phyloP scores from a whole-genome alignment of 2,329 filamentous ascomycete species.

The Nannizziopsis arthrosporioides region DNA sequence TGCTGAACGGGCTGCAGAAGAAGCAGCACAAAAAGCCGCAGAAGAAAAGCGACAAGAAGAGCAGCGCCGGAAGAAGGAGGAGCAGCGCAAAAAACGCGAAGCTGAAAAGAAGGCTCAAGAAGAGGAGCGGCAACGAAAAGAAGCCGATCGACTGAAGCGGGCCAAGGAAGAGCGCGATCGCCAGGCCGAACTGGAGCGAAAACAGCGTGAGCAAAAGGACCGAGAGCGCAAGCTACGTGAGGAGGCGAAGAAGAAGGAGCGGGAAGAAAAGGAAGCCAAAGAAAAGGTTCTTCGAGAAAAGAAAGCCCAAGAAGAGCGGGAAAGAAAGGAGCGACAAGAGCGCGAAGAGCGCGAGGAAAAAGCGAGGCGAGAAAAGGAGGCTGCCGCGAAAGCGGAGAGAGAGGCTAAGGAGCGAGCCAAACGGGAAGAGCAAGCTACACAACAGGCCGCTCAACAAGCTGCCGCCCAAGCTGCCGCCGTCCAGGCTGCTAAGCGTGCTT shows the following conservation, averaged over 20 bases:
- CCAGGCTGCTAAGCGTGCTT: conserved; percentile 42
- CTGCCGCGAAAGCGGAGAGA: conserved; percentile 34
- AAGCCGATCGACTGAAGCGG: conserved; percentile 69
- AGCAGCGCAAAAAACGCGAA: conserved; percentile 83
- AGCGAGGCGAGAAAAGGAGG: conserved; percentile 46
- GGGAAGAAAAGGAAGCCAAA: conserved; percentile 46
- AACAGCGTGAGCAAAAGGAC: conserved; percentile 66
- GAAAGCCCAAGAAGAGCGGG: conserved; percentile 51
- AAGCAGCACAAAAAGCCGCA: conserved; percentile 60
- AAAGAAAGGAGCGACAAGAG: conserved; percentile 47
- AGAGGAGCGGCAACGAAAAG: conserved; percentile 72
- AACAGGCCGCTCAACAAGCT: conserved; percentile 21
- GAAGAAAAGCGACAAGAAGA: conserved; percentile 74
- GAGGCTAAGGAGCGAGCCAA: conserved; percentile 40
- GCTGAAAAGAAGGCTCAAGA: conserved; percentile 82
- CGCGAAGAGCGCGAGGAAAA: conserved; percentile 35
- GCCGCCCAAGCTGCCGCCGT: conserved; percentile 15
- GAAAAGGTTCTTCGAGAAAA: conserved; percentile 67
- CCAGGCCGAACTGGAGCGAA: conserved; percentile 75
- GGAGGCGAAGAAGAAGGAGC: conserved; percentile 64
- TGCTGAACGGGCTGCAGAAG: conserved; percentile 78
- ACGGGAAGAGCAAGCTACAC: conserved; percentile 31
- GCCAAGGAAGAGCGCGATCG: conserved; percentile 75
- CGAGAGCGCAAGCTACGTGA: conserved; percentile 66
- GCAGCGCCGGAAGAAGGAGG: conserved; percentile 68